Percentiles rank a stretch among this genome's conserved stretches.
Evolutionary conservation across 768 basidiomycete genomes (phyloP).

Genomic region (Myochromella boudieri): DNA sequence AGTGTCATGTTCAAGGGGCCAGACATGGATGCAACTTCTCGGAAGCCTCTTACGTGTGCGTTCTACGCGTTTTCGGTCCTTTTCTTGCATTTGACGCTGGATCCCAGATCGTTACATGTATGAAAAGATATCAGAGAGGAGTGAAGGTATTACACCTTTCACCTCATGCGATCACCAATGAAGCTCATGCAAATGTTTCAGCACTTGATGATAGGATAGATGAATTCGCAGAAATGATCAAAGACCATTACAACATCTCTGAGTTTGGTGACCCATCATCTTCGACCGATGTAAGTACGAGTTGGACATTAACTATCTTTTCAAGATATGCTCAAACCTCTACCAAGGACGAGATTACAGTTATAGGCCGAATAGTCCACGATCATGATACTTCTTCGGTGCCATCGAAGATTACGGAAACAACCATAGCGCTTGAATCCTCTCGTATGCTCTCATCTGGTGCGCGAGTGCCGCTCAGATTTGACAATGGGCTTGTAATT

Average conservation of each 20-base stretch:
- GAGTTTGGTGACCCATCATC: slow-evolving; percentile 76
- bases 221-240: slow-evolving; percentile 74
- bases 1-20: slow-evolving; percentile 40
- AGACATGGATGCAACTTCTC: slow-evolving; percentile 31
- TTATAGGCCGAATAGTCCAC: slow-evolving; percentile 73
- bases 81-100: not conserved
- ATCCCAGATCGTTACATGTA: slow-evolving; percentile 87
- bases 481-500: slow-evolving; percentile 65
- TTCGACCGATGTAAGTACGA: slow-evolving; percentile 39
- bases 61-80: slow-evolving; percentile 6
- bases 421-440: slow-evolving; percentile 76
- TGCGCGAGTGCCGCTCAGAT: slow-evolving; percentile 67
- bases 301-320: too few species aligned
- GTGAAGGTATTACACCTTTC: slow-evolving; percentile 57
- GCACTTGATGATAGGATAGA: slow-evolving; percentile 88
- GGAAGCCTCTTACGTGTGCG: slow-evolving; percentile 60
- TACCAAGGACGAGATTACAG: slow-evolving; percentile 57
- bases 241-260: slow-evolving; percentile 63
- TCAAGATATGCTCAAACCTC: too few species aligned
- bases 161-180: not conserved
- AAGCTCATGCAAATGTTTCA: slow-evolving; percentile 24
- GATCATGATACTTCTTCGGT: slow-evolving; percentile 62
- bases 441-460: slow-evolving; percentile 74
- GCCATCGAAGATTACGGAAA: slow-evolving; percentile 67
- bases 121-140: slow-evolving; percentile 82